Evolutionary conservation across 257 asterid genomes (phyloP).

Genomic region (Ilex asprella): DNA sequence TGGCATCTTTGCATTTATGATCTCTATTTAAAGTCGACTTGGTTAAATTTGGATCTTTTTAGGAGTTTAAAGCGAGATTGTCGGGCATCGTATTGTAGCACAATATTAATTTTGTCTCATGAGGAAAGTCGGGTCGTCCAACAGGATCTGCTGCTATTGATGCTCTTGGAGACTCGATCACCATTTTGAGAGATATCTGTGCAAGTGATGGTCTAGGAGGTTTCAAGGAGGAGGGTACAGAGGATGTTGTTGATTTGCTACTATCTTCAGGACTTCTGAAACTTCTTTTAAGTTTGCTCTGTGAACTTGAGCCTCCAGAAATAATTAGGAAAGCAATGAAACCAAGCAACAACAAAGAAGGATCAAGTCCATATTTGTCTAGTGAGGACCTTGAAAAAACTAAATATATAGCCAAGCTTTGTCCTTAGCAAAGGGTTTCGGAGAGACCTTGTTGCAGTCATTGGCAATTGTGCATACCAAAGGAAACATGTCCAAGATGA

Average conservation of each 20-base stretch:
- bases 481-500: constrained; percentile 61
- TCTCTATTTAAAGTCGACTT: no score
- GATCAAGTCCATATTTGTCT: no score
- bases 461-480: constrained; percentile 67
- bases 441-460: constrained; percentile 62
- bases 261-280: constrained; percentile 51
- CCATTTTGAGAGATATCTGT: constrained; percentile 61
- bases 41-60: no score
- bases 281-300: constrained; percentile 47
- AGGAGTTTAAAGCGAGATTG: no score
- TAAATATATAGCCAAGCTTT: constrained; percentile 20
- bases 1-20: no score
- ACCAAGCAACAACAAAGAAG: constrained; percentile 16
- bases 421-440: constrained; percentile 85
- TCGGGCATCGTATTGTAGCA: no score
- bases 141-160: constrained; percentile 53
- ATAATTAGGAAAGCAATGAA: constrained; percentile 43
- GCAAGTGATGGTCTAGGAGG: constrained; percentile 34
- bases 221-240: constrained; percentile 15
- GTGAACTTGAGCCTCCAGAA: constrained; percentile 64
- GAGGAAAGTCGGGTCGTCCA: constrained; percentile 48
- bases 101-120: constrained; percentile 20
- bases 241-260: constrained; percentile 35
- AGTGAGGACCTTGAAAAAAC: not conserved
- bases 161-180: constrained; percentile 57